These are phyloP conservation scores for Mallotus nudiflorus DNA, from an alignment of 345 rosid genomes.

Conservation along the genomic window DNA sequence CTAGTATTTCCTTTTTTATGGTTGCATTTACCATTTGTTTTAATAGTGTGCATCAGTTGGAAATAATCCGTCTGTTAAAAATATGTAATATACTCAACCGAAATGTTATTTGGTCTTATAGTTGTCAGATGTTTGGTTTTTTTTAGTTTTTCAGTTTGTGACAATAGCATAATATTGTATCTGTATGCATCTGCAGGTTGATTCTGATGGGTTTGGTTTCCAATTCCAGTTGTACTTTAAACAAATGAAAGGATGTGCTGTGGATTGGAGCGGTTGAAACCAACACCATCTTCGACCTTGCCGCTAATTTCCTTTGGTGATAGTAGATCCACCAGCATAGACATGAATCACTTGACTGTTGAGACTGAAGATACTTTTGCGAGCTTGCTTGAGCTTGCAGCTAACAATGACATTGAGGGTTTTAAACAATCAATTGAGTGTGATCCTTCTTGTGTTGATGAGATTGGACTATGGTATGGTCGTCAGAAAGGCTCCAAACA, in stretches of 20 bases:
- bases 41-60: neutral
- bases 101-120: neutral
- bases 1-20: neutral
- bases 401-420: constrained; percentile 74
- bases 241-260: constrained; percentile 56
- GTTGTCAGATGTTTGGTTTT: constrained; percentile 8
- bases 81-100: neutral
- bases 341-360: constrained; percentile 76
- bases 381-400: constrained; percentile 92
- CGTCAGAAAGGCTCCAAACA: constrained; percentile 78
- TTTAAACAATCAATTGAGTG: constrained; percentile 53
- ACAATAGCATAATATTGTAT: neutral
- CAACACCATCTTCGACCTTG: constrained; percentile 23
- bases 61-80: neutral
- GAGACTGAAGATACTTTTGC: constrained; percentile 81
- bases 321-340: constrained; percentile 28
- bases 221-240: constrained; percentile 29
- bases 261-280: constrained; percentile 48
- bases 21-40: neutral
- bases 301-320: constrained; percentile 33
- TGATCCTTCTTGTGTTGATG: constrained; percentile 66
- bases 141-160: neutral
- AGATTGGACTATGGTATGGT: constrained; percentile 86
- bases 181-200: constrained; percentile 11
- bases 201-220: constrained; percentile 17